These are phyloP conservation scores for Penicillium goetzii DNA, from an alignment of 495 filamentous ascomycete species.

Conservation along the genomic window DNA sequence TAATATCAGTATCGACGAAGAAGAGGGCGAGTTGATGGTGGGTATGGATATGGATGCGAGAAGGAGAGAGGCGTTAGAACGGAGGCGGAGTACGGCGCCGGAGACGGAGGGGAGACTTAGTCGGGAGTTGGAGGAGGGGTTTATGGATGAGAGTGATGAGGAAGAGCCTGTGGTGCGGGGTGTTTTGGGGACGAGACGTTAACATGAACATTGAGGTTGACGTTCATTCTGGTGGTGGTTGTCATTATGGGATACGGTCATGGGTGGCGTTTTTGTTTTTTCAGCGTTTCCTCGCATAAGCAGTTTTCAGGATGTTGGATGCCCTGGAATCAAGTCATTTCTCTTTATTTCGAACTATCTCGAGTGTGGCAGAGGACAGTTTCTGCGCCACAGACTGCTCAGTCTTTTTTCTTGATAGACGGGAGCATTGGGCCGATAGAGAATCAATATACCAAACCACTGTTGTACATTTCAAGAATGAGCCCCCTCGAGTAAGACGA, in stretches of 20 bases:
- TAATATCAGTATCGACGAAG: slow-evolving; percentile 65
- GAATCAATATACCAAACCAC: neutral
- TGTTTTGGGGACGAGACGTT: neutral
- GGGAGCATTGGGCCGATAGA: neutral
- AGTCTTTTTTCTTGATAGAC: neutral
- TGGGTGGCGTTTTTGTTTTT: slow-evolving; percentile 20
- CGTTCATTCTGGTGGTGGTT: neutral
- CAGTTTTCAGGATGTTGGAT: neutral
- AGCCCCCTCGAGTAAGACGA: neutral
- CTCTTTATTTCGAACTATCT: neutral
- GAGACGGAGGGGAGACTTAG: slow-evolving; percentile 65
- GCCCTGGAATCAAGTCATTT: neutral
- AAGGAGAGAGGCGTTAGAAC: slow-evolving; percentile 53
- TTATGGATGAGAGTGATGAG: slow-evolving; percentile 83
- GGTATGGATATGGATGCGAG: slow-evolving; percentile 58
- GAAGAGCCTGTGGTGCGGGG: slow-evolving; percentile 31
- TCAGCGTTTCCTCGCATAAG: slow-evolving; percentile 1
- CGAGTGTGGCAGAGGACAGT: neutral
- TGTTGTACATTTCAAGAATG: neutral
- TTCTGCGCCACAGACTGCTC: neutral
- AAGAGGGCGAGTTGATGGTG: slow-evolving; percentile 67
- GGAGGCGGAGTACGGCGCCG: slow-evolving; percentile 43
- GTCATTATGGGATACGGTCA: slow-evolving; percentile 12
- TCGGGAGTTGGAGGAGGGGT: slow-evolving; percentile 82
- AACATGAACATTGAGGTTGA: neutral